Evolutionary conservation across 2,329 filamentous ascomycete genomes (phyloP).

Genomic region (Pseudogymnoascus sp.): DNA sequence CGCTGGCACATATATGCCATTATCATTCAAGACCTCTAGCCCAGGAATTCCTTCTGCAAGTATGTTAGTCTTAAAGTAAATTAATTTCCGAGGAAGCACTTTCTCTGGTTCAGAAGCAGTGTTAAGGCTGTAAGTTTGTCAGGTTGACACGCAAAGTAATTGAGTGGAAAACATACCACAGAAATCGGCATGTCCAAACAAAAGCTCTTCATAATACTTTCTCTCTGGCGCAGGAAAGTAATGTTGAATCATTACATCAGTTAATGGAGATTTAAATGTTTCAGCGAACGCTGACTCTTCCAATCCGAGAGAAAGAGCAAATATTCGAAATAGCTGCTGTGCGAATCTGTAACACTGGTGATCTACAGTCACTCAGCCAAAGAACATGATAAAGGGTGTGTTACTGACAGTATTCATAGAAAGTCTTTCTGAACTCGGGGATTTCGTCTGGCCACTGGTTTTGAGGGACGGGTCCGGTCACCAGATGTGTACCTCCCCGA

Average conservation of each 20-base stretch:
- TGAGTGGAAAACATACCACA: neutral
- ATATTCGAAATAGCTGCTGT: neutral
- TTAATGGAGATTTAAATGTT: neutral
- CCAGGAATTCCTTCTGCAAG: neutral
- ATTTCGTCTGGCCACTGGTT: slow-evolving; percentile 8
- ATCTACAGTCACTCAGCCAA: neutral
- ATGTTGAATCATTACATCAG: neutral
- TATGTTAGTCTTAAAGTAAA: neutral
- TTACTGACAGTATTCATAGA: neutral
- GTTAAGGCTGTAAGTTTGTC: neutral
- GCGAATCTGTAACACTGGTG: neutral
- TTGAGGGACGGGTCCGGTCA: neutral
- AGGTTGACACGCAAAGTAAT: neutral
- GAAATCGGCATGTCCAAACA: slow-evolving; percentile 3
- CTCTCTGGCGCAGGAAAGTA: neutral
- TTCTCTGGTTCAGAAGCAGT: neutral
- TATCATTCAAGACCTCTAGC: slow-evolving; percentile 5
- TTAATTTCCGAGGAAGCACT: neutral
- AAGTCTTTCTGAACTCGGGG: neutral
- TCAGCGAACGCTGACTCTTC: neutral
- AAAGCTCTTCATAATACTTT: neutral
- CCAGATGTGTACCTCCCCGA: neutral
- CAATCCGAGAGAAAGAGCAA: neutral
- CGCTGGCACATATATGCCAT: slow-evolving; percentile 1
- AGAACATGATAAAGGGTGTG: neutral